phyloP scores from a whole-genome alignment of 75 land plant genomes.

The Isoetes taiwanensis region DNA sequence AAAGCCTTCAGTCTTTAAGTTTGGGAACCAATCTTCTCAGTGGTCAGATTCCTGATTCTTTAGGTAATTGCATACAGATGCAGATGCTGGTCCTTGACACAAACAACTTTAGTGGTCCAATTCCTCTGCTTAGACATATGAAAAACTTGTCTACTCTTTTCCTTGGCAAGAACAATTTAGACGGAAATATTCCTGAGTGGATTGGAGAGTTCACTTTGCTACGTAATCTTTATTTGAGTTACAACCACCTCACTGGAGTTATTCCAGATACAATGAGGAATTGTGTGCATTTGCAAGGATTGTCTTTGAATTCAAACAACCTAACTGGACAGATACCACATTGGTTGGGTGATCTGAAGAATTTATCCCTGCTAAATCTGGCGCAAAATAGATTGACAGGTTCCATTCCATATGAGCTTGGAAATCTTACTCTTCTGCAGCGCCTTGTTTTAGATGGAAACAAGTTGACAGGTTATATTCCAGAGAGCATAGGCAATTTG shows the following conservation, averaged over 20 bases:
- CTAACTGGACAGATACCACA: slow-evolving; percentile 43
- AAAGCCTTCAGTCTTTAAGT: not conserved
- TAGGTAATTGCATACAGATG: slow-evolving; percentile 36
- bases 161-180: slow-evolving; percentile 41
- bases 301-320: slow-evolving; percentile 42
- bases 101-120: slow-evolving; percentile 50
- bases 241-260: slow-evolving; percentile 36
- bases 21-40: not conserved
- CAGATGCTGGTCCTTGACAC: slow-evolving; percentile 33
- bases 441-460: slow-evolving; percentile 39
- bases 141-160: slow-evolving; percentile 40
- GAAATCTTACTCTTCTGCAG: slow-evolving; percentile 15
- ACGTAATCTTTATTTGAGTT: slow-evolving; percentile 31
- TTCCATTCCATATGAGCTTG: slow-evolving; percentile 19
- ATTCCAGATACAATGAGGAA: slow-evolving; percentile 47
- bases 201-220: slow-evolving; percentile 29
- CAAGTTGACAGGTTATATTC: slow-evolving; percentile 33
- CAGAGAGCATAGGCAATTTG: slow-evolving; percentile 40
- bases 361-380: slow-evolving; percentile 32
- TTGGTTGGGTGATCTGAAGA: slow-evolving; percentile 31
- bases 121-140: slow-evolving; percentile 58
- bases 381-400: slow-evolving; percentile 33
- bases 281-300: slow-evolving; percentile 43
- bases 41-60: slow-evolving; percentile 20
- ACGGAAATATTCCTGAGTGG: slow-evolving; percentile 42